Evolutionary conservation across 495 filamentous ascomycete species (phyloP), one percentile per base, ranked within the genome.

Genomic region (Mycothermus thermophilus): DNA sequence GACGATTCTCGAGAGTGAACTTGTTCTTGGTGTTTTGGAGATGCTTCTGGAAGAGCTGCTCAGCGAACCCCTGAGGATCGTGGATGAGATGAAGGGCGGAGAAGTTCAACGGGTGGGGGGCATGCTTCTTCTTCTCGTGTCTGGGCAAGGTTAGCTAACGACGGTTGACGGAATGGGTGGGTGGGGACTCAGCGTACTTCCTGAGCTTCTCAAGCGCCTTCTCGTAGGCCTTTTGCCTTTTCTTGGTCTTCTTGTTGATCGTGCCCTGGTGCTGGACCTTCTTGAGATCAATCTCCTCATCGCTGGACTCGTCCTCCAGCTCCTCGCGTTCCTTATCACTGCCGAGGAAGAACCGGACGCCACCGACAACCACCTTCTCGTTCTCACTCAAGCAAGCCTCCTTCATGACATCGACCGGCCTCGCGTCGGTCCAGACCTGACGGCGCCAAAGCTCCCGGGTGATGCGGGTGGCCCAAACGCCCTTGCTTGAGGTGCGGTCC

Each of bases 191-290:
- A 8, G 15, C 38, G 7, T 43, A 54, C 50, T 28, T 50, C 36
- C 61, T 88, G 18, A 85, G 69, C 44, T 76, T 79, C 14, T 77
- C 69, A 6, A 80, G 66, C 1, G 87, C 92, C 48, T 78, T 80
- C 35, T 87, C 80, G 14, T 92, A 66, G 7, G 71, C 69, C 48
- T 77, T 79, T 15, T 74, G 67, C 42, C 85, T 78, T 64, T 95
- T 96, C 49, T 76, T 84, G 9, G 75, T 79, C 66, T 96, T 97
- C 62, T 96, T 99, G 63, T 93, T 95, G 58, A 95, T 90, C 7
- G 71, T 76, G 25, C 72, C 68, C 47, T 83, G 80, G 58, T 96
- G 87, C 54, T 77, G 83, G 31, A 95, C 55, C 47, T 77, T 77
- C 21, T 69, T 76, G 41, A 96, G 67, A 51, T 94, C 84, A 18